A percentile compares a stretch with the other conserved stretches of the same genome.
phyloP scores from a whole-genome alignment of 2,329 filamentous ascomycete genomes.

The Fusarium redolens region DNA sequence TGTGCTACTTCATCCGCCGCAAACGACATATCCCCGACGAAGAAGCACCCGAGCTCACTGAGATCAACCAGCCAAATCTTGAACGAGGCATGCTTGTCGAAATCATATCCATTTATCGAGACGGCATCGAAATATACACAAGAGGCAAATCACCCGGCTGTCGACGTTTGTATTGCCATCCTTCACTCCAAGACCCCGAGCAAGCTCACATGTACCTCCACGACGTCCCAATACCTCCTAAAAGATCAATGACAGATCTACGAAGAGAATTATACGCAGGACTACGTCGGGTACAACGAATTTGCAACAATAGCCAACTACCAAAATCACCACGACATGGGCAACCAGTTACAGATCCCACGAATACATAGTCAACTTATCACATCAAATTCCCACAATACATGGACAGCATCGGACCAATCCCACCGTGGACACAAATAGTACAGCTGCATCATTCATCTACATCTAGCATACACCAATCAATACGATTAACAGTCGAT shows the following conservation, averaged over 20 bases:
- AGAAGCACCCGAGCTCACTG: not conserved
- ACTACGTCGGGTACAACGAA: not conserved
- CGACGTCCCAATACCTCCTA: not conserved
- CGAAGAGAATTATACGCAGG: not conserved
- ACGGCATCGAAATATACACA: slow-evolving; percentile 11
- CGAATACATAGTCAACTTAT: too few relatives aligned
- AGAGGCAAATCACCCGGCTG: not conserved
- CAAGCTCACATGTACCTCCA: not conserved
- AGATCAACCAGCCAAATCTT: not conserved
- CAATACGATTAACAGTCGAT: slow-evolving; percentile 37
- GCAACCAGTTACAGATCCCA: not conserved
- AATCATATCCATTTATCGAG: slow-evolving; percentile 4
- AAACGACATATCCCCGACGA: not conserved
- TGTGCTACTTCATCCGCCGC: not conserved
- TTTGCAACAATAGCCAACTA: not conserved
- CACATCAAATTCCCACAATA: too few relatives aligned
- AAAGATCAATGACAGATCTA: not conserved
- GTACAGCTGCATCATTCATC: slow-evolving; percentile 8
- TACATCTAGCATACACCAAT: slow-evolving; percentile 30
- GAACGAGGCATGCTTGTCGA: slow-evolving; percentile 22
- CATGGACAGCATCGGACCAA: too few relatives aligned
- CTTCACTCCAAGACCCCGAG: not conserved
- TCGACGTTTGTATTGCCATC: slow-evolving; percentile 5
- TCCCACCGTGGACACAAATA: not conserved
- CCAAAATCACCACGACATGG: not conserved